phyloP scores from a whole-genome alignment of 257 asterid genomes.

The Solanum pinnatisectum region DNA sequence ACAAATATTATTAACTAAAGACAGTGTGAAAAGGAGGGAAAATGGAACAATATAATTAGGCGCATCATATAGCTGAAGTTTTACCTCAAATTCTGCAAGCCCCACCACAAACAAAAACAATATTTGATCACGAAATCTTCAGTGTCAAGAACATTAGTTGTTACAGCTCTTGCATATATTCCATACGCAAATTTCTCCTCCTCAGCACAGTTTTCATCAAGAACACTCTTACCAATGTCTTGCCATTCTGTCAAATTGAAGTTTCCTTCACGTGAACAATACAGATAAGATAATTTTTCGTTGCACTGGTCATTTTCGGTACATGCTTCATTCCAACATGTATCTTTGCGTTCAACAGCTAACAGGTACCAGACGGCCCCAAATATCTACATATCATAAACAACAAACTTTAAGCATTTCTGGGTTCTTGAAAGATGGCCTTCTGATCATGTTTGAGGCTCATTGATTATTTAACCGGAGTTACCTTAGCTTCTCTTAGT shows the following conservation, averaged over 20 bases:
- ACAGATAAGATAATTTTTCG: slow-evolving; percentile 22
- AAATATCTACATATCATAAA: slow-evolving; percentile 42
- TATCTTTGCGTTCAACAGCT: slow-evolving; percentile 77
- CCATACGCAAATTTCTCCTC: slow-evolving; percentile 58
- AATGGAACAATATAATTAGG: not conserved
- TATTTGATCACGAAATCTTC: slow-evolving; percentile 51
- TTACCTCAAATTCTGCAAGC: slow-evolving; percentile 80
- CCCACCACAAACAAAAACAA: slow-evolving; percentile 95
- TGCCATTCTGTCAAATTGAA: slow-evolving; percentile 47
- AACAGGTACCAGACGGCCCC: slow-evolving; percentile 93
- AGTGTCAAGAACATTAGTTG: slow-evolving; percentile 62
- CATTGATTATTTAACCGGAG: not conserved
- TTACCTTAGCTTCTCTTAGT: not conserved
- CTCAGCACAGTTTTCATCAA: slow-evolving; percentile 45
- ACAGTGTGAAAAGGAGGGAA: not conserved
- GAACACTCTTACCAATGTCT: slow-evolving; percentile 31
- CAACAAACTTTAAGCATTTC: not conserved
- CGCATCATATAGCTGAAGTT: not conserved
- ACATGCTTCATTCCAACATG: slow-evolving; percentile 88
- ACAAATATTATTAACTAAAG: not conserved
- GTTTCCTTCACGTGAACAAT: slow-evolving; percentile 47
- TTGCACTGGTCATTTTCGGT: slow-evolving; percentile 30
- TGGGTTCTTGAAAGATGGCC: not conserved
- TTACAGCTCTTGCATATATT: slow-evolving; percentile 60
- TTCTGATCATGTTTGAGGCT: not conserved